Evolutionary conservation across 2,329 filamentous ascomycete genomes (phyloP).

Genomic region (Talaromyces pinophilus): DNA sequence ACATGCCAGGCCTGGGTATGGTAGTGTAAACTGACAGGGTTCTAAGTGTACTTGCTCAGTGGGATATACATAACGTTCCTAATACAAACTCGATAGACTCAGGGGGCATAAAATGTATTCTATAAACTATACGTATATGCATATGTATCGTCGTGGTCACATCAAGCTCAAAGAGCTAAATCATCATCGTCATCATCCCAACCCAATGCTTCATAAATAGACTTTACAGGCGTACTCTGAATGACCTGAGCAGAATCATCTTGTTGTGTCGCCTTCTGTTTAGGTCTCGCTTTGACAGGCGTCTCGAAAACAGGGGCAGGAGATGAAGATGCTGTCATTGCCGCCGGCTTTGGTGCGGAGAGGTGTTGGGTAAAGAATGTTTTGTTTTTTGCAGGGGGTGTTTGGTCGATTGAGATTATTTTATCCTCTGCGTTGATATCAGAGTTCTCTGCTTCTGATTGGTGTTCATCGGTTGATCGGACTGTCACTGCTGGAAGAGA

Average conservation of each 20-base stretch:
- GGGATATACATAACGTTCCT: too few species aligned
- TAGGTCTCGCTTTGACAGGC: constrained; percentile 37
- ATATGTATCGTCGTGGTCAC: not conserved
- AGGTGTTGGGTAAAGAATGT: not conserved
- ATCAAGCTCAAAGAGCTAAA: constrained; percentile 6
- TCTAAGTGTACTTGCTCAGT: too few species aligned
- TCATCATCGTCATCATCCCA: constrained; percentile 6
- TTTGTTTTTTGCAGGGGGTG: constrained; percentile 9
- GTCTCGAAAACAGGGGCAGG: constrained; percentile 33
- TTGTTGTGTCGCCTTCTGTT: constrained; percentile 13
- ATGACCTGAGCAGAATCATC: not conserved
- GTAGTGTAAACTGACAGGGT: too few species aligned
- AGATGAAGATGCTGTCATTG: constrained; percentile 17
- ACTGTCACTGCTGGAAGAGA: constrained; percentile 7
- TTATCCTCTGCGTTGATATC: not conserved
- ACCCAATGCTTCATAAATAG: constrained; percentile 1
- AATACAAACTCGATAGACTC: not conserved
- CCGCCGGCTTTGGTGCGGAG: not conserved
- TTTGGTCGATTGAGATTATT: constrained; percentile 12
- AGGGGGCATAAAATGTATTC: not conserved
- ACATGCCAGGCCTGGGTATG: not conserved
- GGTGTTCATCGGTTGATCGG: not conserved
- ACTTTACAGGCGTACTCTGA: constrained; percentile 35
- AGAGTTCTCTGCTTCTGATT: too few species aligned
- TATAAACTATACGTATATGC: not conserved